Conservation (phyloP, 371 early-diverging fungal species). For the Amoeboaphelidium protococcarum region DNA sequence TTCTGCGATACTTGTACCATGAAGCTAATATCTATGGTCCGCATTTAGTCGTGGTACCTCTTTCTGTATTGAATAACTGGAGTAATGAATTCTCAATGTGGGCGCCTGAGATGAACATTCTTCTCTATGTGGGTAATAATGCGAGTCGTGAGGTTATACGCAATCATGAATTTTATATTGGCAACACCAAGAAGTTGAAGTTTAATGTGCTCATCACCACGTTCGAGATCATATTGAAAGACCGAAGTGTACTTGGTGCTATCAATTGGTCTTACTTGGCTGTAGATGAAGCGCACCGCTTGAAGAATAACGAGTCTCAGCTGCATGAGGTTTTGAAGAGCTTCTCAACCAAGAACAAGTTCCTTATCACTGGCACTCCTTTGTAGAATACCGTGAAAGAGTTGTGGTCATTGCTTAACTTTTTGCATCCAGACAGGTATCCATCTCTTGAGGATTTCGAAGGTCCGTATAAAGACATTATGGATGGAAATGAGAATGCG, state of each 20-base stretch:
- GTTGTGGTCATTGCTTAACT: constrained; percentile 42
- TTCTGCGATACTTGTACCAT: constrained; percentile 78
- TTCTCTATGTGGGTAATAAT: constrained; percentile 69
- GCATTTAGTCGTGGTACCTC: constrained; percentile 78
- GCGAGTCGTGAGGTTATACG: constrained; percentile 52
- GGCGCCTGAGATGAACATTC: constrained; percentile 75
- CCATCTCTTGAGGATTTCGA: constrained; percentile 21
- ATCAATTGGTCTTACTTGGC: constrained; percentile 64
- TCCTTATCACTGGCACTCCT: constrained; percentile 71
- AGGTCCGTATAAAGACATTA: constrained; percentile 9
- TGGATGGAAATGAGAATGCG: constrained; percentile 25
- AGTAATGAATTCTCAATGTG: constrained; percentile 71
- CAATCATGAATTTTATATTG: constrained; percentile 62
- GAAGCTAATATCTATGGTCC: constrained; percentile 63
- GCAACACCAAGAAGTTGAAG: constrained; percentile 24
- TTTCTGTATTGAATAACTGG: constrained; percentile 84
- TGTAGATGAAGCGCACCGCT: constrained; percentile 73
- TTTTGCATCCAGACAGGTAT: constrained; percentile 59
- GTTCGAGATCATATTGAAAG: constrained; percentile 79
- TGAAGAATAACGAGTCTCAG: constrained; percentile 66
- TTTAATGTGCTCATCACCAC: constrained; percentile 85
- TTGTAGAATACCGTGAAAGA: constrained; percentile 69
- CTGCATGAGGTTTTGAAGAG: constrained; percentile 48
- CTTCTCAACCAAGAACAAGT: constrained; percentile 44
- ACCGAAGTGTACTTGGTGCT: constrained; percentile 36